A percentile compares a stretch with the other conserved stretches of the same genome.
These are phyloP conservation scores for Cardamine resedifolia DNA, from an alignment of 345 rosid genomes.

Conservation along the genomic window DNA sequence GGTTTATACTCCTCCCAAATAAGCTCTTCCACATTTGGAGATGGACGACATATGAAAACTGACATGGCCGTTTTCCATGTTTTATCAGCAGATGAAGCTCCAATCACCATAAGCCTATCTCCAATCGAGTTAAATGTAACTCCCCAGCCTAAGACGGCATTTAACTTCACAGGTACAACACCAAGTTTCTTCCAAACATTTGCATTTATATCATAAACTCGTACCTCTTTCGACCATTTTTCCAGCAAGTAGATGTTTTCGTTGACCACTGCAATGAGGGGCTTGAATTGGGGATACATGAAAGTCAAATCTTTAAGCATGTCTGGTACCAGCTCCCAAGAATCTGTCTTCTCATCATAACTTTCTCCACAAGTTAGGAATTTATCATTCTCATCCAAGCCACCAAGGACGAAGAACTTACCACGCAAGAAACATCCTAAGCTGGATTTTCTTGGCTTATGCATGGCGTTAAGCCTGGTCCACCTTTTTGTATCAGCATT, in stretches of 20 bases:
- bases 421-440: constrained; percentile 62
- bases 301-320: constrained; percentile 58
- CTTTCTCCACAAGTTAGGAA: constrained; percentile 39
- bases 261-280: constrained; percentile 62
- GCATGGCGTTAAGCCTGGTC: constrained; percentile 53
- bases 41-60: constrained; percentile 58
- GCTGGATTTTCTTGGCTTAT: constrained; percentile 51
- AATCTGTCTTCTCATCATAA: constrained; percentile 37
- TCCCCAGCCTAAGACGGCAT: constrained; percentile 27
- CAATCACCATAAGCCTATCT: constrained; percentile 60
- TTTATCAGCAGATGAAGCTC: constrained; percentile 37
- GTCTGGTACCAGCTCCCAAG: constrained; percentile 53
- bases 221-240: constrained; percentile 51
- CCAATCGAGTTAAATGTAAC: constrained; percentile 46
- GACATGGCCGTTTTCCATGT: constrained; percentile 40
- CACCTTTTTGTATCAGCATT: constrained; percentile 60
- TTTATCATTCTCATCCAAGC: constrained; percentile 43
- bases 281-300: no score
- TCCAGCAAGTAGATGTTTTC: constrained; percentile 62
- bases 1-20: constrained; percentile 43
- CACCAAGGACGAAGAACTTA: constrained; percentile 68
- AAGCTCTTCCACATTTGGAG: constrained; percentile 37
- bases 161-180: constrained; percentile 36
- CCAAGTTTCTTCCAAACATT: constrained; percentile 67
- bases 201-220: constrained; percentile 47